Conservation (phyloP, 441 rosid genomes). For the Metrosideros polymorpha region DNA sequence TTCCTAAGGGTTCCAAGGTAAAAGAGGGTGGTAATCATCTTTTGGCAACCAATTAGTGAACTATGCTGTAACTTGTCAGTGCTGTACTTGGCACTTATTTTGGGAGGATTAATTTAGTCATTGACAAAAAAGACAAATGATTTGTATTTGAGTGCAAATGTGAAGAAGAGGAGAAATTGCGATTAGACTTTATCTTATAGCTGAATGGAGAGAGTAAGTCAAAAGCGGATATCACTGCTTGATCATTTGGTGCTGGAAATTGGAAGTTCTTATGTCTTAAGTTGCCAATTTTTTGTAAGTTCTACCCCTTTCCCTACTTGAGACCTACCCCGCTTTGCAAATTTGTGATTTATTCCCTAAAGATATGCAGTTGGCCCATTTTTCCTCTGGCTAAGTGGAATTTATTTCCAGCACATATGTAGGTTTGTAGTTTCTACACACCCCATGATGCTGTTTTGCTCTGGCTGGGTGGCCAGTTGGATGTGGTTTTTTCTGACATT, state of each 20-base stretch:
- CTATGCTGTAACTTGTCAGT: neutral
- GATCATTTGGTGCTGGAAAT: neutral
- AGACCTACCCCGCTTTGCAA: neutral
- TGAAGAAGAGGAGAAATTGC: neutral
- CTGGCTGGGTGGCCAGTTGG: neutral
- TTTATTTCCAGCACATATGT: neutral
- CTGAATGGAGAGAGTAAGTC: neutral
- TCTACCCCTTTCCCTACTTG: neutral
- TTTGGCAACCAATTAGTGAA: neutral
- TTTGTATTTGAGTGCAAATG: neutral
- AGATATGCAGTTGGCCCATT: neutral
- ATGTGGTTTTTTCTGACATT: neutral
- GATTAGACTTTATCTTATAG: neutral
- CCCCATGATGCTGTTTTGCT: neutral
- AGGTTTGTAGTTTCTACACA: neutral
- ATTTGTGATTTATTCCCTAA: neutral
- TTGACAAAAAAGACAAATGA: neutral
- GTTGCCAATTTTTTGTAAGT: neutral
- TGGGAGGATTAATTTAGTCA: neutral
- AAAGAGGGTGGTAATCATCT: neutral
- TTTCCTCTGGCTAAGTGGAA: neutral
- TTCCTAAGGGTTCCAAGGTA: neutral
- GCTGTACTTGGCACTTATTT: neutral
- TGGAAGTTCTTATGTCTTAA: neutral
- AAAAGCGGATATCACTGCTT: neutral